Evolutionary conservation across 2,329 filamentous ascomycete species (phyloP), one percentile per base, ranked within the genome.

Genomic region (Hymenoscyphus infarciens): DNA sequence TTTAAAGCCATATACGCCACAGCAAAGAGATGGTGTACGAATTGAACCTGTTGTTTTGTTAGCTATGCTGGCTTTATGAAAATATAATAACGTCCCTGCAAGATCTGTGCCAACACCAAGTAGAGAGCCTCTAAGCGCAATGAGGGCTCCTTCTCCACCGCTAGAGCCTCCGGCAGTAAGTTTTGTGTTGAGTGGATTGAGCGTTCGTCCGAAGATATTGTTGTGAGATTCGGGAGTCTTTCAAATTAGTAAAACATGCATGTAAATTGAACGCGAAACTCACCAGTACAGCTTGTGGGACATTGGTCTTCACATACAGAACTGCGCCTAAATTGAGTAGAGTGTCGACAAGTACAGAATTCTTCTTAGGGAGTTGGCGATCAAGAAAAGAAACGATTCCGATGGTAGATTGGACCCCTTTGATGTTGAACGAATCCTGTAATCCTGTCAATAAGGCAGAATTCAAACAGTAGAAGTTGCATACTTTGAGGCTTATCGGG

Each of bases 91-190:
- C 52, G 2, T 29, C n/a, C 52, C 52, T 54, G 62, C 70, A 33
- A 71, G 69, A 33, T 72, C 70, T 0, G 70, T 70, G 1, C 69
- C 70, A 16, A 53, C 19, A 8, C 55, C 60, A 29, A 61, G 39
- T 38, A 63, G 54, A 25, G 65, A 66, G 19, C 68, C 69, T n/a
- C 57, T 38, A 22, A 70, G 56, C 6, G 67, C 67, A n/a, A 69
- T 45, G 8, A 69, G 60, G 0, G 66, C 68, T 3, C 67, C 68
- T 57, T 70, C 67, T 5, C 67, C 67, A 27, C 67, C 67, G 6
- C 91, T 95, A 1, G 89, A 93, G 25, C 92, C 93, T n/a, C 93
- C 93, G 0, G 92, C 91, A 0, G 89, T 91, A 77, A 94, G 95
- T 25, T 82, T 83, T 13, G 78, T 75, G 72, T 91, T 91, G 75